These are phyloP conservation scores for Daldinia decipiens DNA, from an alignment of 495 filamentous ascomycete genomes.

Conservation along the genomic window DNA sequence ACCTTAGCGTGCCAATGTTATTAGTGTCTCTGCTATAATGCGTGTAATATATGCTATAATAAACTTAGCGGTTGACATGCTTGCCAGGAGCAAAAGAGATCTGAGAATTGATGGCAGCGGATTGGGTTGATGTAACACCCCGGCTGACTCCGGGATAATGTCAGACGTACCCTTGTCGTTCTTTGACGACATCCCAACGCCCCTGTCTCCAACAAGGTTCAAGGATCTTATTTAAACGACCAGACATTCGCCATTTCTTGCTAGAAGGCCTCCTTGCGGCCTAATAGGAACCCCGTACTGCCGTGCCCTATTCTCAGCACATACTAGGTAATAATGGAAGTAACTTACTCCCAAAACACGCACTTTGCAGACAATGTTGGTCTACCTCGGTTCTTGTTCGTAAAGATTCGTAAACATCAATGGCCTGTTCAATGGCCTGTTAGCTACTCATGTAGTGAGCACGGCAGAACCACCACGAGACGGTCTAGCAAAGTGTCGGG, in stretches of 20 bases:
- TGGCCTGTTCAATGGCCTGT: slow-evolving; percentile 18
- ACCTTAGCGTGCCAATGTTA: neutral
- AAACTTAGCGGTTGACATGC: slow-evolving; percentile 7
- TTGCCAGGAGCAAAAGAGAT: slow-evolving; percentile 26
- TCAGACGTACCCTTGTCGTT: slow-evolving; percentile 44
- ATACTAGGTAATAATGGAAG: slow-evolving; percentile 1
- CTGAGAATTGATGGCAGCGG: slow-evolving; percentile 30
- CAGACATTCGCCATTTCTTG: slow-evolving; percentile 40
- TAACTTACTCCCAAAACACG: slow-evolving; percentile 13
- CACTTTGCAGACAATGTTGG: slow-evolving; percentile 4
- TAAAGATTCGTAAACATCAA: slow-evolving; percentile 9
- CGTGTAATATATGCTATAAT: slow-evolving; percentile 2
- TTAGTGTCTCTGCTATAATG: neutral
- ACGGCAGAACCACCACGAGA: slow-evolving; percentile 6
- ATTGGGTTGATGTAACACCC: slow-evolving; percentile 37
- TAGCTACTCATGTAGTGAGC: slow-evolving; percentile 20
- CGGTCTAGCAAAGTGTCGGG: slow-evolving; percentile 17
- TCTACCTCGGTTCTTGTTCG: slow-evolving; percentile 19
- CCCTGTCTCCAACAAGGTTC: slow-evolving; percentile 46
- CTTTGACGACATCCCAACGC: slow-evolving; percentile 48
- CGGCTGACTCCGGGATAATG: slow-evolving; percentile 39
- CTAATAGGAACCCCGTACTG: slow-evolving; percentile 34
- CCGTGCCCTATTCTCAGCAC: slow-evolving; percentile 16
- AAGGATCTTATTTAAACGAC: slow-evolving; percentile 48
- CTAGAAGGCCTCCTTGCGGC: slow-evolving; percentile 36